Evolutionary conservation across 306 rosid species (phyloP).

Genomic region (Cicer yamashitae): DNA sequence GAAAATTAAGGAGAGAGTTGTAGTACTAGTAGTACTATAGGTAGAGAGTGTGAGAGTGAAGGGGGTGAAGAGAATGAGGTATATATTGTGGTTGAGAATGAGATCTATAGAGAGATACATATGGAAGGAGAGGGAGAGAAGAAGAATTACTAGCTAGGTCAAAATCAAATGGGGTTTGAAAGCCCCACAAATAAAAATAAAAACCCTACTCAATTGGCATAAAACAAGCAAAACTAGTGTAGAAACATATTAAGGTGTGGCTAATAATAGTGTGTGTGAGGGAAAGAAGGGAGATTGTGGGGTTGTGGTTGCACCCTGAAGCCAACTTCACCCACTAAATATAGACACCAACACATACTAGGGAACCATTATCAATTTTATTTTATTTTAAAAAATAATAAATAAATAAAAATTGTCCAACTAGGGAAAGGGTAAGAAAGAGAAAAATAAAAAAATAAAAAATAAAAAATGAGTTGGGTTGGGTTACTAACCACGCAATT

Average conservation of each 20-base stretch:
- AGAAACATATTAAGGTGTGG: conserved; percentile 46
- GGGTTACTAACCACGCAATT: conserved; percentile 84
- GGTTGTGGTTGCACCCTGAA: conserved; percentile 70
- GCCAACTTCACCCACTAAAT: conserved; percentile 57
- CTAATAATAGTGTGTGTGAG: conserved; percentile 57
- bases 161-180: conserved; percentile 52
- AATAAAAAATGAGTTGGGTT: conserved; percentile 2
- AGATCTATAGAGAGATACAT: conserved; percentile 35
- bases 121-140: conserved; percentile 3
- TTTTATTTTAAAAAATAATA: no score
- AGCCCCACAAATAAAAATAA: conserved; percentile 52
- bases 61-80: conserved; percentile 21
- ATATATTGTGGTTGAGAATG: conserved; percentile 47
- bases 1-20: neutral
- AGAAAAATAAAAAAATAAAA: neutral
- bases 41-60: conserved; percentile 37
- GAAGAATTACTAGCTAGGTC: conserved; percentile 47
- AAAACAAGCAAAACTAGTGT: conserved; percentile 56
- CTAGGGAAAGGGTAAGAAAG: conserved; percentile 28
- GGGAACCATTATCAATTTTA: no score
- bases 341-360: conserved; percentile 50
- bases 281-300: conserved; percentile 69
- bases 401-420: neutral
- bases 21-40: neutral
- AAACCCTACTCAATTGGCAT: conserved; percentile 63